These are phyloP conservation scores for Nymphaea colorata DNA, from an alignment of 164 flowering plant species.

Conservation along the genomic window DNA sequence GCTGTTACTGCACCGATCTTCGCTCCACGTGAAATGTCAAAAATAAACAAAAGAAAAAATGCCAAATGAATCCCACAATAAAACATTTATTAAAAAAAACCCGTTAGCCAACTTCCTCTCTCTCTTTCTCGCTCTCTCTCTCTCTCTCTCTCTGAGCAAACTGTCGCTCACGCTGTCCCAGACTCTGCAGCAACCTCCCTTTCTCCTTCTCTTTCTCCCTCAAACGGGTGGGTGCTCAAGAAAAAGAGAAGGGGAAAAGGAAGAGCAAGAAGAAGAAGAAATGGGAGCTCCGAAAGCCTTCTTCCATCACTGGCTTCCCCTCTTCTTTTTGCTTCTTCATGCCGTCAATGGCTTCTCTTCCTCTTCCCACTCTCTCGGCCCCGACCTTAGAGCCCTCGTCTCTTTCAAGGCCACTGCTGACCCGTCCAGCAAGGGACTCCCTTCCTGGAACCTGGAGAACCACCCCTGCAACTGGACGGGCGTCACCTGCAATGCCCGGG, in stretches of 20 bases:
- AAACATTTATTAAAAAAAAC: neutral
- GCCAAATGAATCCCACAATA: too few relatives aligned
- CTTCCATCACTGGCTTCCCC: neutral
- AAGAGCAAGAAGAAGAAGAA: neutral
- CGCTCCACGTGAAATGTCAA: too few relatives aligned
- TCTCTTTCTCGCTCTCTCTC: neutral
- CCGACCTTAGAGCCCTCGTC: constrained; percentile 37
- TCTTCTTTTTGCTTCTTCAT: constrained; percentile 9
- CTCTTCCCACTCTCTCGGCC: constrained; percentile 9
- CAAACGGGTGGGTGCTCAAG: too few relatives aligned
- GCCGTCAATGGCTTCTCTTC: constrained; percentile 6
- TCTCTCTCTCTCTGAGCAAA: neutral
- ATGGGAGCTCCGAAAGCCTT: neutral
- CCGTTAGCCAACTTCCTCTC: neutral
- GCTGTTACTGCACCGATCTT: too few relatives aligned
- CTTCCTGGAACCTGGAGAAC: constrained; percentile 34
- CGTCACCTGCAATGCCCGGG: constrained; percentile 35
- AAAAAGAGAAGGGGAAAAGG: too few relatives aligned
- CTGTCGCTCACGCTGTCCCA: neutral
- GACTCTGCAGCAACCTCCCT: too few relatives aligned
- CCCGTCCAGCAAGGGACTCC: constrained; percentile 24
- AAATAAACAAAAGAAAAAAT: too few relatives aligned
- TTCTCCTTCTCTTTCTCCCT: too few relatives aligned
- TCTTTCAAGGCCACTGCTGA: constrained; percentile 56
- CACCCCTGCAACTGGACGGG: constrained; percentile 49